Evolutionary conservation across 1,284 basidiomycete species (phyloP).

Genomic region (Rhodotorula mucilaginosa): DNA sequence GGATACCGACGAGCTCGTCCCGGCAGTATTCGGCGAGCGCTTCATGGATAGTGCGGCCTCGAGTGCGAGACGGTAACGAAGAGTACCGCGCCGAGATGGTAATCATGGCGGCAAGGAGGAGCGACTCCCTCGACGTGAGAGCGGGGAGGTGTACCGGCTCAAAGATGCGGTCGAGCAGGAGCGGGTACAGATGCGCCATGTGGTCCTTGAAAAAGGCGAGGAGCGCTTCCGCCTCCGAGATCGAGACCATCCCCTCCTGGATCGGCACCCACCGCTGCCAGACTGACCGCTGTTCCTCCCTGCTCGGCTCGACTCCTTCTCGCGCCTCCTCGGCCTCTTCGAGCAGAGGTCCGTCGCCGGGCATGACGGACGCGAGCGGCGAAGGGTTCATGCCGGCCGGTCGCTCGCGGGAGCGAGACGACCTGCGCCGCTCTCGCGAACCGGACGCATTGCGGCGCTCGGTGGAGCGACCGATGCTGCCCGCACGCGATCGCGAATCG

Average conservation of each 20-base stretch:
- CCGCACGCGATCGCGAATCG: not conserved
- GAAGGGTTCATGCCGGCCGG: not conserved
- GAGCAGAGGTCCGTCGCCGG: not conserved
- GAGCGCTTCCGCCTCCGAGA: constrained; percentile 31
- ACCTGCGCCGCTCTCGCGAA: not conserved
- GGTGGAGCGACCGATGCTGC: not conserved
- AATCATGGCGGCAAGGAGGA: constrained; percentile 36
- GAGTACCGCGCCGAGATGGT: constrained; percentile 37
- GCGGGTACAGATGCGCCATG: constrained; percentile 37
- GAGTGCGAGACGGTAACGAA: constrained; percentile 17
- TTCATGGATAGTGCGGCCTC: constrained; percentile 26
- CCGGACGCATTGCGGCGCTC: not conserved
- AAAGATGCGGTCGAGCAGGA: constrained; percentile 35
- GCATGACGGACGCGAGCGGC: not conserved
- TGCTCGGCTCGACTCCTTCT: not conserved
- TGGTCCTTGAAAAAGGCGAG: constrained; percentile 34
- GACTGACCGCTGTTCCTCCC: not conserved
- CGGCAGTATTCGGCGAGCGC: constrained; percentile 30
- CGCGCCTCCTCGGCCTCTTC: not conserved
- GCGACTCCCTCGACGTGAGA: constrained; percentile 33
- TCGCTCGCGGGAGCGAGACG: constrained; percentile 1
- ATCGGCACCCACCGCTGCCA: constrained; percentile 35
- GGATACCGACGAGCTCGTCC: constrained; percentile 26
- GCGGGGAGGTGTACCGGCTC: constrained; percentile 24
- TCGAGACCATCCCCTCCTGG: constrained; percentile 24